phyloP scores from a whole-genome alignment of 305 asterid species.

The Andrographis paniculata region DNA sequence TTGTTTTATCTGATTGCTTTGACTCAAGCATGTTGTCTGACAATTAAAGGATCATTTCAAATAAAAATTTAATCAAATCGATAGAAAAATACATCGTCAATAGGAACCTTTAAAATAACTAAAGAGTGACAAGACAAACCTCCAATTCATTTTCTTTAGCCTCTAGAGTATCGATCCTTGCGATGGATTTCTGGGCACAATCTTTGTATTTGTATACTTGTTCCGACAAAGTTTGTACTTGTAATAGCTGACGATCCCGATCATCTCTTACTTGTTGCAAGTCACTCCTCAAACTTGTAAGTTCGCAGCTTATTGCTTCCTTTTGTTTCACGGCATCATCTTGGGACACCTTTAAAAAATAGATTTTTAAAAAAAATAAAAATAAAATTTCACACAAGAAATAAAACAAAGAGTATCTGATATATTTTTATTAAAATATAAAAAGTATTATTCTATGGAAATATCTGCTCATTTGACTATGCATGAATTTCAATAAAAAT shows the following conservation, averaged over 20 bases:
- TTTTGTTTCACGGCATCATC: slow-evolving; percentile 71
- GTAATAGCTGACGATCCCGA: slow-evolving; percentile 53
- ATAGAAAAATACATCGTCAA: background rate
- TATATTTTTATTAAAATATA: too few relatives aligned
- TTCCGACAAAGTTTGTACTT: slow-evolving; percentile 44
- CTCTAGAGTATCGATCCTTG: slow-evolving; percentile 42
- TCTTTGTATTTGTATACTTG: slow-evolving; percentile 62
- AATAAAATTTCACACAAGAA: too few relatives aligned
- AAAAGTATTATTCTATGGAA: too few relatives aligned
- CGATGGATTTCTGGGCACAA: slow-evolving; percentile 40
- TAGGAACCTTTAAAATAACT: slow-evolving; percentile 5
- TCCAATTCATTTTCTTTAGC: slow-evolving; percentile 52
- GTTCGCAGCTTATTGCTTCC: slow-evolving; percentile 67
- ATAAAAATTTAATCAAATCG: too few relatives aligned
- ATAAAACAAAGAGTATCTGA: too few relatives aligned
- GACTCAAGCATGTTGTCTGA: slow-evolving; percentile 63
- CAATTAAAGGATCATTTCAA: slow-evolving; percentile 14
- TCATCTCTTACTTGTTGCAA: slow-evolving; percentile 79
- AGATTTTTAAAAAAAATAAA: too few relatives aligned
- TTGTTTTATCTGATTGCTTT: slow-evolving; percentile 55
- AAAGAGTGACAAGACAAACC: slow-evolving; percentile 31
- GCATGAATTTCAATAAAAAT: background rate
- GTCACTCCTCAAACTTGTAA: slow-evolving; percentile 58
- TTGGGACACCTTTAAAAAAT: slow-evolving; percentile 44
- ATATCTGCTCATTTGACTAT: background rate